Percentiles rank a stretch among this genome's conserved stretches.
phyloP scores from a whole-genome alignment of 164 flowering plant genomes.

The Magnolia officinalis region DNA sequence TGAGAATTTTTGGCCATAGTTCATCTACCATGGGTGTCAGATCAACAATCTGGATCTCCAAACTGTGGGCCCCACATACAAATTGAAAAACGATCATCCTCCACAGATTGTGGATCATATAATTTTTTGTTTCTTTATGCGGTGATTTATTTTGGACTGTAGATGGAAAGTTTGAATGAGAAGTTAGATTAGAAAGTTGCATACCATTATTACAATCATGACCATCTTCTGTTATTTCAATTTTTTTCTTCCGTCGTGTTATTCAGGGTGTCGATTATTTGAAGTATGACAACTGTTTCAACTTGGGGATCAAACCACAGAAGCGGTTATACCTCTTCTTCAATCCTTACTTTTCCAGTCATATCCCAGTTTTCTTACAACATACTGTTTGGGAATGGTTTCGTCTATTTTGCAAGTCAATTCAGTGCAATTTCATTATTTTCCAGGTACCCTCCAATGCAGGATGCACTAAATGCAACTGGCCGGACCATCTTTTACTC shows the following conservation, averaged over 20 bases:
- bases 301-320: conserved; percentile 70
- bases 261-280: conserved; percentile 86
- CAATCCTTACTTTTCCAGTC: neutral
- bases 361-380: neutral
- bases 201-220: neutral
- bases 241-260: neutral
- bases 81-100: neutral
- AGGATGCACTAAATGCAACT: conserved; percentile 77
- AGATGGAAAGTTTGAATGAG: neutral
- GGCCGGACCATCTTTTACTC: conserved; percentile 81
- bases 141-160: neutral
- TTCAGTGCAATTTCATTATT: conserved; percentile 3
- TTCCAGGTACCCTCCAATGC: conserved; percentile 94
- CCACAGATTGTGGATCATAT: too few relatives aligned
- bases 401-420: neutral
- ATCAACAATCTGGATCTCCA: neutral
- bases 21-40: neutral
- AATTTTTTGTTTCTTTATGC: neutral
- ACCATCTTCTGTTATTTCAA: neutral
- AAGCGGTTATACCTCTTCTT: conserved; percentile 47
- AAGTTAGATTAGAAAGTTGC: neutral
- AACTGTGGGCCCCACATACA: neutral
- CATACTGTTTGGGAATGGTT: neutral
- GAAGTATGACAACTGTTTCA: conserved; percentile 97
- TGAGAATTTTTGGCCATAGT: neutral